phyloP scores from a whole-genome alignment of 23 red algal genomes.

The Gracilariopsis chorda region DNA sequence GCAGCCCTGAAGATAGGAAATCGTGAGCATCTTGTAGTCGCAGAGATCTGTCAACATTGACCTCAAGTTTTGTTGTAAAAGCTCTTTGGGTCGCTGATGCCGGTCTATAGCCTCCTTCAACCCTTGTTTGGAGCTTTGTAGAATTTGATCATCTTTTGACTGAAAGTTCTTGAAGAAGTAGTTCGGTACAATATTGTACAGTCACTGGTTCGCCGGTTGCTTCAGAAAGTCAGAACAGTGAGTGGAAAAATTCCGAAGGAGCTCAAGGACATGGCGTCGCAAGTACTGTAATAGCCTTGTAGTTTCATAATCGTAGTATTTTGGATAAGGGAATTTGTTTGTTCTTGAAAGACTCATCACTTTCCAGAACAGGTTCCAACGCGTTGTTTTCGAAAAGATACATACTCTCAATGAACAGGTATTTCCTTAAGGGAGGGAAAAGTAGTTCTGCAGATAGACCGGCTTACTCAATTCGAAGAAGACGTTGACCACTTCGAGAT shows the following conservation, averaged over 20 bases:
- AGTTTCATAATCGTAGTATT: too few relatives aligned
- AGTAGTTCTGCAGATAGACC: slow-evolving; percentile 36
- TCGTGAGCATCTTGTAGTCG: slow-evolving; percentile 72
- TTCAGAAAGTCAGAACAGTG: too few relatives aligned
- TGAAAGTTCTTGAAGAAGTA: slow-evolving; percentile 83
- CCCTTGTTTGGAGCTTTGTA: slow-evolving; percentile 28
- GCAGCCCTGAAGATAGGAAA: slow-evolving; percentile 61
- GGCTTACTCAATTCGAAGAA: slow-evolving; percentile 23
- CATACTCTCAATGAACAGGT: slow-evolving; percentile 29
- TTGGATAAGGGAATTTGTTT: too few relatives aligned
- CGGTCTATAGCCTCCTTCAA: slow-evolving; percentile 47
- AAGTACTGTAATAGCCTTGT: too few relatives aligned
- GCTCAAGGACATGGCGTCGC: too few relatives aligned
- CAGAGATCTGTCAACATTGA: slow-evolving; percentile 65
- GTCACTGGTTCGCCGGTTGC: too few relatives aligned
- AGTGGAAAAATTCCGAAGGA: too few relatives aligned
- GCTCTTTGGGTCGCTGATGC: slow-evolving; percentile 47
- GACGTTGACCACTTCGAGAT: slow-evolving; percentile 46
- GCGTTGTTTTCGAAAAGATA: slow-evolving; percentile 68
- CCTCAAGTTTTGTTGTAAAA: slow-evolving; percentile 79
- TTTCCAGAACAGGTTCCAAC: too few relatives aligned
- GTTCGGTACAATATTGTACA: too few relatives aligned
- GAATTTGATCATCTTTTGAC: slow-evolving; percentile 56
- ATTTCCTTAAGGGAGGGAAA: background rate
- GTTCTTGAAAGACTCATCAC: too few relatives aligned